A percentile compares a stretch with the other conserved stretches of the same genome.
Evolutionary conservation across 129 eudicot genomes (phyloP).

Genomic region (Escallonia herrerae): DNA sequence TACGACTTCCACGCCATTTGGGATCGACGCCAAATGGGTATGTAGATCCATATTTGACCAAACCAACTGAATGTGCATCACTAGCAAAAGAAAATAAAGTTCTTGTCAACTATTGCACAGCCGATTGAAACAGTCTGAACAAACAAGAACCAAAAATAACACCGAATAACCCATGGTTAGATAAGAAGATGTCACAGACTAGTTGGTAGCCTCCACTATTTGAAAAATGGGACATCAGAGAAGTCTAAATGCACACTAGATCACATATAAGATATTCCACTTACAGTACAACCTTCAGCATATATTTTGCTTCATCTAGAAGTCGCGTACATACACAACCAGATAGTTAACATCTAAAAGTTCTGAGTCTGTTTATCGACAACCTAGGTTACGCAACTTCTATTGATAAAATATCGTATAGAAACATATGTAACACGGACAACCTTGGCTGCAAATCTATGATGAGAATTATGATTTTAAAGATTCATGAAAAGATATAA

Average conservation of each 20-base stretch:
- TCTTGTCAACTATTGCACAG: conserved; percentile 12
- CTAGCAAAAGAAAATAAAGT: conserved; percentile 32
- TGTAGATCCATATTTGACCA: conserved; percentile 66
- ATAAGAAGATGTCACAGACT: background rate
- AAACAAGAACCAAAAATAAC: conserved; percentile 1
- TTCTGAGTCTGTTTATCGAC: no score
- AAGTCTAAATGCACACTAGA: background rate
- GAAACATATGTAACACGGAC: no score
- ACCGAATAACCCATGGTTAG: background rate
- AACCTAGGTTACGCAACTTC: no score
- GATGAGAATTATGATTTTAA: no score
- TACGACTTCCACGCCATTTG: conserved; percentile 98
- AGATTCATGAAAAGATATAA: no score
- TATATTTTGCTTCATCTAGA: no score
- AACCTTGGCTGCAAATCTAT: no score
- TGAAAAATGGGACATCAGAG: background rate
- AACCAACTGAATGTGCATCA: conserved; percentile 66
- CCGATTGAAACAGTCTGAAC: background rate
- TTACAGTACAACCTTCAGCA: no score
- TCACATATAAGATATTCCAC: no score
- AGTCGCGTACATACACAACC: no score
- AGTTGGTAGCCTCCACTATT: background rate
- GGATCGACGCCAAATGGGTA: conserved; percentile 99
- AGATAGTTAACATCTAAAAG: no score
- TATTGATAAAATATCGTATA: no score